These are phyloP conservation scores for Hypoxylon subgilvum DNA, from an alignment of 495 filamentous ascomycete genomes.

Conservation along the genomic window DNA sequence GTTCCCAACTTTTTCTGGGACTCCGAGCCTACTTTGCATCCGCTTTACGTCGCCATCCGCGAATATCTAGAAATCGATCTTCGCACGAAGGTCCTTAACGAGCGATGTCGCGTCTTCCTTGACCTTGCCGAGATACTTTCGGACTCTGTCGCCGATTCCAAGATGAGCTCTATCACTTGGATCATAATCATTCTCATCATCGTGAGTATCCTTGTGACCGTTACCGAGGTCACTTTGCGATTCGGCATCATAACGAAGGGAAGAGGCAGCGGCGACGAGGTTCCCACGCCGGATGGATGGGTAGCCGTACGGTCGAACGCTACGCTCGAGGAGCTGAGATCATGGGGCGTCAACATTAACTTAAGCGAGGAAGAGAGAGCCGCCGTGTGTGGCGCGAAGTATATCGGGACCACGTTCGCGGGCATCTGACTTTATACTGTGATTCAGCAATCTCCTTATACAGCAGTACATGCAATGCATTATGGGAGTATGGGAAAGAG, in stretches of 20 bases:
- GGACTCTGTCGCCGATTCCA: constrained; percentile 89
- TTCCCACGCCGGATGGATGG: constrained; percentile 11
- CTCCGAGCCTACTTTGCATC: constrained; percentile 90
- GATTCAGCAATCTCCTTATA: background rate
- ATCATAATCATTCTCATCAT: constrained; percentile 96
- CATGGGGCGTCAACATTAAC: constrained; percentile 41
- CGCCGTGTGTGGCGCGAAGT: constrained; percentile 53
- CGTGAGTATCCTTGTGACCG: constrained; percentile 87
- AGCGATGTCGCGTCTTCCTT: constrained; percentile 94
- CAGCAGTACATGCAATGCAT: constrained; percentile 10
- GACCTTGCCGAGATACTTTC: constrained; percentile 94
- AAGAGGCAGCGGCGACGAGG: constrained; percentile 40
- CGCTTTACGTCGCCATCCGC: constrained; percentile 90
- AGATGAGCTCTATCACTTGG: constrained; percentile 94
- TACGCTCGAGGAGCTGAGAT: constrained; percentile 47
- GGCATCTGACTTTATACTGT: constrained; percentile 32
- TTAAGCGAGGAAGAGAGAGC: constrained; percentile 49
- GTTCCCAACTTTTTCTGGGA: constrained; percentile 99
- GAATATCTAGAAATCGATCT: constrained; percentile 98
- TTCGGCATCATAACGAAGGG: constrained; percentile 74
- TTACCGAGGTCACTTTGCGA: constrained; percentile 83
- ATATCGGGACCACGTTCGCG: constrained; percentile 52
- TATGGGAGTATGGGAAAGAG: constrained; percentile 4
- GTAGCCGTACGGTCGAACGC: constrained; percentile 43
- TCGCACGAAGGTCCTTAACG: constrained; percentile 92